Evolutionary conservation across 345 rosid species (phyloP).

Genomic region (Populus nigra): DNA sequence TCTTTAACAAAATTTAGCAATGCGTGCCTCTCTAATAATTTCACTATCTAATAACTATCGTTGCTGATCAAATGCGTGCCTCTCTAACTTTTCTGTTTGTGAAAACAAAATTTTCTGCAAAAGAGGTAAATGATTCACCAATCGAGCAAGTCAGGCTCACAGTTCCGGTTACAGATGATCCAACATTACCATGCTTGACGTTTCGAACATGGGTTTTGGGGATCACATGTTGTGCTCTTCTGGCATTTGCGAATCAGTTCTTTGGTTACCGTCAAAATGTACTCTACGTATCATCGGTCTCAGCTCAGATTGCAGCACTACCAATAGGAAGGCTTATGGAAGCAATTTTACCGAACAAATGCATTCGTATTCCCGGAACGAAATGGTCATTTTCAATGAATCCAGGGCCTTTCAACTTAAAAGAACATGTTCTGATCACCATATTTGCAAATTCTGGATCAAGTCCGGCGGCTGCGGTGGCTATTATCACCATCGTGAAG

Average conservation of each 20-base stretch:
- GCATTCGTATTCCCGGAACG: constrained; percentile 32
- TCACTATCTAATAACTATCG: no score
- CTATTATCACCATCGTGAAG: constrained; percentile 40
- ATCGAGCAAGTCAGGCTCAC: constrained; percentile 50
- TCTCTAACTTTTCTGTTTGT: no score
- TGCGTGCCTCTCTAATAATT: not conserved
- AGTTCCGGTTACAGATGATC: constrained; percentile 44
- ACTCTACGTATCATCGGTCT: constrained; percentile 35
- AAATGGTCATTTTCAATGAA: constrained; percentile 45
- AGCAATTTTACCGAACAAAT: constrained; percentile 29
- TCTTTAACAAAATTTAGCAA: no score
- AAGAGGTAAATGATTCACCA: constrained; percentile 43
- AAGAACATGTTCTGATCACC: constrained; percentile 57
- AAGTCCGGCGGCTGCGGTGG: constrained; percentile 37
- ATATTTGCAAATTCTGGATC: constrained; percentile 52
- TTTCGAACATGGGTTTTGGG: constrained; percentile 51
- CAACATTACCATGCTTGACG: constrained; percentile 46
- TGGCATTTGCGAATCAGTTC: constrained; percentile 48
- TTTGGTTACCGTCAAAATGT: constrained; percentile 41
- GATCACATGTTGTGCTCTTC: constrained; percentile 29
- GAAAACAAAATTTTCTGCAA: no score
- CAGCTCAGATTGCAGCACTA: constrained; percentile 43
- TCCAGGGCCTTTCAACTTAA: constrained; percentile 62
- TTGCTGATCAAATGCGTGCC: no score
- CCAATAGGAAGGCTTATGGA: constrained; percentile 45